These are phyloP conservation scores for Pseudozyma flocculosa DNA, from an alignment of 1,284 basidiomycete genomes.

Conservation along the genomic window DNA sequence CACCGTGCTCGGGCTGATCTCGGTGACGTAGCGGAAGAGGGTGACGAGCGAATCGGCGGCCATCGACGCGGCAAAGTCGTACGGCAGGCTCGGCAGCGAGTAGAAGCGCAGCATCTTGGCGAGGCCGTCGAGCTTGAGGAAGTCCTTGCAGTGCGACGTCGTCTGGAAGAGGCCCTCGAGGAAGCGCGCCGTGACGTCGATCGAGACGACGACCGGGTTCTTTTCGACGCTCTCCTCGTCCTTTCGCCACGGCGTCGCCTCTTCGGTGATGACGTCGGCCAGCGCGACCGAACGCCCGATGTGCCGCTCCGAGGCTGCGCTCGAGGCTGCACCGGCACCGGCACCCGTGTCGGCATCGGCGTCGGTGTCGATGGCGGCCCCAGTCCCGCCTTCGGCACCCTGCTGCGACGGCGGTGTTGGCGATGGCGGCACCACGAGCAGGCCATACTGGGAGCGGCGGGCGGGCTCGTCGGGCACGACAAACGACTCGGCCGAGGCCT, in stretches of 20 bases:
- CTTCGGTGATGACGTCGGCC: constrained; percentile 40
- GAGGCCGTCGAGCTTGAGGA: constrained; percentile 78
- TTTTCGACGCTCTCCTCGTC: constrained; percentile 30
- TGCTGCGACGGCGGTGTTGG: constrained; percentile 9
- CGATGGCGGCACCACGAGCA: constrained; percentile 17
- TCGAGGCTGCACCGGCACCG: constrained; percentile 4
- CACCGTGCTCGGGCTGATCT: constrained; percentile 77
- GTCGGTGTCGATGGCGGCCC: no score
- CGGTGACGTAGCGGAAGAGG: constrained; percentile 83
- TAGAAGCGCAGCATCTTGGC: constrained; percentile 75
- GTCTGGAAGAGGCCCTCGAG: constrained; percentile 92
- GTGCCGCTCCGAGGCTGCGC: constrained; percentile 2
- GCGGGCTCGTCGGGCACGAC: constrained; percentile 23
- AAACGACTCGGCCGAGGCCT: constrained; percentile 69
- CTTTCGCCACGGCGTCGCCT: constrained; percentile 42
- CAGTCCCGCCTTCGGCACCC: neutral
- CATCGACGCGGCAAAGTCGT: constrained; percentile 79
- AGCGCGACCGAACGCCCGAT: constrained; percentile 24
- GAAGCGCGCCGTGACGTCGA: constrained; percentile 54
- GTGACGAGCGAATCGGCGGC: constrained; percentile 82
- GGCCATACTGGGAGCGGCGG: constrained; percentile 28
- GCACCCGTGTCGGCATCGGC: neutral
- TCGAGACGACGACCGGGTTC: constrained; percentile 44
- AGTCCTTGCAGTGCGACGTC: constrained; percentile 81
- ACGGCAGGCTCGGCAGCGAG: constrained; percentile 80